Evolutionary conservation across 106 monocot genomes (phyloP), one percentile per base, ranked within the genome.

Genomic region (Dactylorhiza incarnata): DNA sequence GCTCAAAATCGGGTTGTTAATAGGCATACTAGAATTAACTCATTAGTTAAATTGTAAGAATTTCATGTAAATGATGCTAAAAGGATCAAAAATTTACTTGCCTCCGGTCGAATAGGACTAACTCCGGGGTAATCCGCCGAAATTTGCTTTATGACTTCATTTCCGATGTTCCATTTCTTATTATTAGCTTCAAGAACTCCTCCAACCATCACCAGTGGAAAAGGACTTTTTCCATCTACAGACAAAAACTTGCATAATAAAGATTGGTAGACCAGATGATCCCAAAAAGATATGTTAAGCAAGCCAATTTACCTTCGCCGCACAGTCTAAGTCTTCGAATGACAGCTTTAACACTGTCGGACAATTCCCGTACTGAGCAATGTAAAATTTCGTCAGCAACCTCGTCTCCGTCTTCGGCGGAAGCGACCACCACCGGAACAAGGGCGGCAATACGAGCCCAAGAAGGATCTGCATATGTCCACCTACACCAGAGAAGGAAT

Each of bases 391-490:
- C 92, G 77, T 94, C 88, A 43, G 99, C 99, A 74, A 90, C 89
- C 83, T 89, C 85, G 86, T 99, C 99, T 54, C 94, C 94, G 62
- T 83, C 87, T 84, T 93, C 93, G 67, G 93, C 96, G 73, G 86
- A 85, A 68, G 91, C 82, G 69, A 97, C 86, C 29, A 97, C 93
- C 43, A 91, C 74, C 2, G 96, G 96, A 76, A 94, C 89, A 72
- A 99, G 94, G 55, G 86, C 84, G 61, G 99, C 99, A 76, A 99
- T 91, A 54, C 99, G 91, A 74, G 99, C 99, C 99, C 99, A 99
- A 75, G 99, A 91, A 17, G 91, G 72, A 88, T 99, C 99, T 59
- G 91, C 89, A 85, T 99, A 99, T 1, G 99, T 94, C 99, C 99
- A 99, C 76, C 99, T 99, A 76, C 63, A 73, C 25, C 83, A 81